Conservation (phyloP, 176 grass and related monocot genomes). For the Triticum urartu region DNA sequence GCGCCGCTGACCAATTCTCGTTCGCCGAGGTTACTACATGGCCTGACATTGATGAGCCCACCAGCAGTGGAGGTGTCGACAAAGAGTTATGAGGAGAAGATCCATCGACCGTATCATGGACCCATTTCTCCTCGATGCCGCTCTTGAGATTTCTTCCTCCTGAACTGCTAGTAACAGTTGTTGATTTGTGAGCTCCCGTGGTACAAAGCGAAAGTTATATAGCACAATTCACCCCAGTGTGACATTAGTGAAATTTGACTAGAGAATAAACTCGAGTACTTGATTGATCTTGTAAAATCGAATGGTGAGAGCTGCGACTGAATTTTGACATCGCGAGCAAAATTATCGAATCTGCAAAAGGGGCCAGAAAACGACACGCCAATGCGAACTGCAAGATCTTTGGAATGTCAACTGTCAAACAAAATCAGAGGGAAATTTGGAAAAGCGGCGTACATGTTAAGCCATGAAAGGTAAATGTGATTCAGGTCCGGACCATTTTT, state of each 20-base stretch:
- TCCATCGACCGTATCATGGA: not conserved
- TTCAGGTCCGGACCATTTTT: too few species aligned
- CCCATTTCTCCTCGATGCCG: too few species aligned
- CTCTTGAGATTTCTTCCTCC: not conserved
- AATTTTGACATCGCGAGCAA: not conserved
- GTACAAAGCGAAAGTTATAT: not conserved
- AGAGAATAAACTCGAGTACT: not conserved
- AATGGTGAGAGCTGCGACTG: not conserved
- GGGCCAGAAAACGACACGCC: not conserved
- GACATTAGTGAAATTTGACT: not conserved
- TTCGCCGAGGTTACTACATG: conserved; percentile 48
- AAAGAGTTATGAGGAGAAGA: not conserved
- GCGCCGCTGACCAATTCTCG: conserved; percentile 45
- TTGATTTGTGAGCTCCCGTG: not conserved
- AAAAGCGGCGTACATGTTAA: too few species aligned
- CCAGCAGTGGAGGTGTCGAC: not conserved
- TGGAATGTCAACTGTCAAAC: not conserved
- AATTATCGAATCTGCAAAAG: not conserved
- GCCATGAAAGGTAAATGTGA: too few species aligned
- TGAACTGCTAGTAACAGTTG: not conserved
- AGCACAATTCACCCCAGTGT: not conserved
- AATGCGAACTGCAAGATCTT: not conserved
- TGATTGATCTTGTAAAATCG: not conserved
- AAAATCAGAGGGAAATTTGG: too few species aligned
- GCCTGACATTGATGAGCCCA: conserved; percentile 32